Base-by-base conservation (phyloP, 257 asterid species). In the Rubia yunnanensis region DNA sequence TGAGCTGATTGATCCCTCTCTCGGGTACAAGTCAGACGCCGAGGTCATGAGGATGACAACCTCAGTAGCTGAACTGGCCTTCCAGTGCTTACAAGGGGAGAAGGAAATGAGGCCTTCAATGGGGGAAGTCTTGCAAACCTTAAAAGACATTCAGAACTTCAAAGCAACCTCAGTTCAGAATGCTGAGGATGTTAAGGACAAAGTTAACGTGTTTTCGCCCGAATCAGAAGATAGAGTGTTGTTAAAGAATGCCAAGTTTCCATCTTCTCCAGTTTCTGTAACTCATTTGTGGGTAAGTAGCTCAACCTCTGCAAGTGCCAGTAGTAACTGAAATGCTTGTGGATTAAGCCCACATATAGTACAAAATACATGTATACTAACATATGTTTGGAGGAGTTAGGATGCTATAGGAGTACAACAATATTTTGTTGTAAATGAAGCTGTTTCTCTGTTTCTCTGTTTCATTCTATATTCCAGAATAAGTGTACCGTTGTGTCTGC, bases 21-120 rank as follows among this genome's bases (percentile, higher is more conserved):
- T 82, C 0, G 92, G 92, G 14, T 79, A 75, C 67, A 80, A 68
- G 34, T 41, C 83, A 0, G 88, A 89, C 58, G 46, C 52, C 11
- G 91, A 86, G 26, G 73, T 78, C 8, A 67, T 71, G 46, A 82
- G 88, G 77, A 89, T 89, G 96, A 79, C 85, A 7, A 83, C 83
- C n/a, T 65, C 83, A 0, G 88, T 85, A 6, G 95, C 96, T 0
- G 95, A 86, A 79, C 59, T 89, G 69, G 96, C 96, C 17, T 89
- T 87, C 48, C 81, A 71, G 38, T 85, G 95, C 53, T 58, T 89
- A 77, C 95, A 89, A 71, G 81, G 72, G 26, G 92, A 86, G 28
- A 86, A 80, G 72, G 91, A 85, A 20, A 20, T 83, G 84, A 82
- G 96, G 80, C 96, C 96, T 3, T 56, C 75, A 7, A 89, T 89